Evolutionary conservation across 2,329 filamentous ascomycete species (phyloP).

Genomic region (Aspergillus pseudoterreus): DNA sequence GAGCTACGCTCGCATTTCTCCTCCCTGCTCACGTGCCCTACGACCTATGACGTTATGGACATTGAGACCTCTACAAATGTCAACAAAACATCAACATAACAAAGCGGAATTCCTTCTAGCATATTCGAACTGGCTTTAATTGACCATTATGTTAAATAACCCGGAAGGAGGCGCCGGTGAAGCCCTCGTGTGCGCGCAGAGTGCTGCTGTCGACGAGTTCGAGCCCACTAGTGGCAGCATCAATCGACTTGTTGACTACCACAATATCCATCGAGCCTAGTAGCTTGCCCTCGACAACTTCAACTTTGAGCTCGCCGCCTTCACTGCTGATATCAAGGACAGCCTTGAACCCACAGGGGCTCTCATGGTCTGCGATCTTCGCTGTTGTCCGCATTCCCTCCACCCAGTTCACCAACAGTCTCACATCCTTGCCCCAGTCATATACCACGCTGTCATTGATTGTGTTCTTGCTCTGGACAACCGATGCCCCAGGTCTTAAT

Average conservation of each 20-base stretch:
- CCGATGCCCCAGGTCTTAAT: background rate
- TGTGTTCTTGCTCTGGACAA: background rate
- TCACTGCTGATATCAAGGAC: background rate
- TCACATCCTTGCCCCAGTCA: slow-evolving; percentile 7
- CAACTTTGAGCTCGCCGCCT: background rate
- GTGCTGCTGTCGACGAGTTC: background rate
- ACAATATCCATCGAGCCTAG: background rate
- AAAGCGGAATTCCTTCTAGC: too few relatives aligned
- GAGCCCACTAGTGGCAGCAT: background rate
- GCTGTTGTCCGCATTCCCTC: slow-evolving; percentile 5
- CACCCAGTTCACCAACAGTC: slow-evolving; percentile 5
- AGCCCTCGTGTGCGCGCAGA: background rate
- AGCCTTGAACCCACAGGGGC: background rate
- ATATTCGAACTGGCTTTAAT: too few relatives aligned
- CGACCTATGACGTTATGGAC: background rate
- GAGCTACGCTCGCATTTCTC: background rate
- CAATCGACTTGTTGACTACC: slow-evolving; percentile 3
- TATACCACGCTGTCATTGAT: background rate
- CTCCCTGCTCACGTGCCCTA: background rate
- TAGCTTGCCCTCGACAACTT: slow-evolving; percentile 2
- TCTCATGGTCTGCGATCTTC: slow-evolving; percentile 5
- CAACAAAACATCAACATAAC: too few relatives aligned
- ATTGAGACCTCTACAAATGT: too few relatives aligned
- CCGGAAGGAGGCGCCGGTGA: too few relatives aligned
- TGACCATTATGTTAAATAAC: too few relatives aligned